Evolutionary conservation across 192 early-diverging fungal genomes (phyloP), one percentile per base, ranked within the genome.

Genomic region (Coemansia sp.): DNA sequence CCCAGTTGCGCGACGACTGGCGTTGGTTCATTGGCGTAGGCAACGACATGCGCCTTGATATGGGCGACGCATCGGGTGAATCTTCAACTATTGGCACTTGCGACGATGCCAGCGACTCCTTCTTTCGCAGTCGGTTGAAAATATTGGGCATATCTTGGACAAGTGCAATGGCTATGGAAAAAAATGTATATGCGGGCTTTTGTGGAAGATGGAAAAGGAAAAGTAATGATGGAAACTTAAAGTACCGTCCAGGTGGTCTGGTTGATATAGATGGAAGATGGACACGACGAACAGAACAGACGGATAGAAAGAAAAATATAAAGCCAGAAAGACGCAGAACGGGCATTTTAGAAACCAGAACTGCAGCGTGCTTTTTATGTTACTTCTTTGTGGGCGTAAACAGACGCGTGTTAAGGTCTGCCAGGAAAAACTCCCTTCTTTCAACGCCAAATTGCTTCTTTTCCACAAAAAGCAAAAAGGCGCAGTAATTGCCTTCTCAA

Each of bases 1-100:
- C 75, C 75, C 75, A 78, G 70, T 78, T 49, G 35, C 61, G 64
- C 39, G 57, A 49, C 5, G 75, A 78, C 56, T 32, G n/a, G 37
- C 52, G 29, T 60, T 55, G 38, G n/a, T 39, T 38, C 37, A 35
- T 13, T 23, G 51, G 38, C 35, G 37, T 26, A 10, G 64, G 58
- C 14, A 32, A 32, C 14, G 41, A 16, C 41, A n/a, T 16, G 41
- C 8, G 16, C 4, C 41, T 43, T 43, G 41, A 12, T n/a, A 43
- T 43, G 41, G 27, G 37, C 27, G 16, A 47, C 60, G 48, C 18
- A 19, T 64, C n/a, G 26, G 37, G 26, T 11, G 51, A 18, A 14
- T n/a, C 19, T 7, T 29, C 41, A 51, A 50, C 29, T 12, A 48
- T 41, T 3, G 65, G 49, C 12, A 57, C 51, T 22, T 54, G 65